These are phyloP conservation scores for Melanogaster broomeanus DNA, from an alignment of 768 basidiomycete genomes.

Conservation along the genomic window DNA sequence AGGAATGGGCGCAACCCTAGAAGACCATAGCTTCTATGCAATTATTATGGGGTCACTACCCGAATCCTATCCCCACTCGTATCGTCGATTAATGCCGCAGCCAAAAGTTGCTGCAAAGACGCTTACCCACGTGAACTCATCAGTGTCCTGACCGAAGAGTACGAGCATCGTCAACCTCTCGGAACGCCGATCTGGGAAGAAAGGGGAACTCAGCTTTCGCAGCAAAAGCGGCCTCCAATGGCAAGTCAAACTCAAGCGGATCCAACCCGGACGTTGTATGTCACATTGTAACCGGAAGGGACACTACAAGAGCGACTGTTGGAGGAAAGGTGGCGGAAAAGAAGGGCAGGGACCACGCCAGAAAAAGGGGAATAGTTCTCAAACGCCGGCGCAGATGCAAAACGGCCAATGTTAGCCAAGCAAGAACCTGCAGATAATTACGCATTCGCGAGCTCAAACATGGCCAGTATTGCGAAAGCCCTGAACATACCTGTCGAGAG, in stretches of 20 bases:
- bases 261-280: background rate
- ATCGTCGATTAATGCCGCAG: conserved; percentile 18
- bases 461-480: background rate
- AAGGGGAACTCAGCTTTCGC: background rate
- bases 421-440: background rate
- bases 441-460: background rate
- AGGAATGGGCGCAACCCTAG: conserved; percentile 17
- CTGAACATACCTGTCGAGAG: background rate
- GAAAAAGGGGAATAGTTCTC: background rate
- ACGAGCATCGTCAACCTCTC: conserved; percentile 1
- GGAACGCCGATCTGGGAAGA: background rate
- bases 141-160: conserved; percentile 17
- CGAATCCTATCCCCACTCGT: conserved; percentile 18
- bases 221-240: background rate
- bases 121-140: conserved; percentile 19
- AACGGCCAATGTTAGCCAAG: background rate
- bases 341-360: conserved; percentile 2
- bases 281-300: background rate
- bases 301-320: background rate
- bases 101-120: conserved; percentile 5
- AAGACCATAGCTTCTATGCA: conserved; percentile 19
- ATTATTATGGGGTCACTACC: conserved; percentile 29
- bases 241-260: background rate
- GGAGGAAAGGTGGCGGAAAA: background rate
- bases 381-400: background rate